Conservation (phyloP, 2,329 filamentous ascomycete species). For the Pestalotiopsis fici region DNA sequence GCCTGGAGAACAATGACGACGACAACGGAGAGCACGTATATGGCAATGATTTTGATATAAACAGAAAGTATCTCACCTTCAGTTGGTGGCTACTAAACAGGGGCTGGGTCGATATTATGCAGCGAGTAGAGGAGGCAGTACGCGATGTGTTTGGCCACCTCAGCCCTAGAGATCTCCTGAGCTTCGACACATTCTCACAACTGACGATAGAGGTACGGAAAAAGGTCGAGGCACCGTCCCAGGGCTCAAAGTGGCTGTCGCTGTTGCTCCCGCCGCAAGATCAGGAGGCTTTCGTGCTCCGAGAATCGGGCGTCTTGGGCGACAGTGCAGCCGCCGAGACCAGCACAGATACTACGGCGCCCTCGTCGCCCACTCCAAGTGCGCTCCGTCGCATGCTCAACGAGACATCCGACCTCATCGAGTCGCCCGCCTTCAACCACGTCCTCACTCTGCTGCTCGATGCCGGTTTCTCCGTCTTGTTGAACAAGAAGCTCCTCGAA, state of each 20-base stretch:
- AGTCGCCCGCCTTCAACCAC: conserved; percentile 87
- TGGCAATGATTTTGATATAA: conserved; percentile 94
- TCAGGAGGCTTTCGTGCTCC: conserved; percentile 81
- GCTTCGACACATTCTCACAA: conserved; percentile 76
- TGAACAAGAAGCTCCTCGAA: conserved; percentile 78
- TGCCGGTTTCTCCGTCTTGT: conserved; percentile 79
- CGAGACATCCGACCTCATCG: conserved; percentile 93
- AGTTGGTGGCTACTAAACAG: conserved; percentile 97
- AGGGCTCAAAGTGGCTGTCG: conserved; percentile 71
- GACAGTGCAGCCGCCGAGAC: conserved; percentile 44
- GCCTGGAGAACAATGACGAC: conserved; percentile 90
- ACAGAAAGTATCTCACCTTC: conserved; percentile 91
- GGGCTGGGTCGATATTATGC: conserved; percentile 82
- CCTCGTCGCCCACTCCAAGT: conserved; percentile 45
- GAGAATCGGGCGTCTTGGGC: conserved; percentile 77
- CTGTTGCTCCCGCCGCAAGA: conserved; percentile 80
- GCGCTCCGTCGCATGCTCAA: conserved; percentile 84
- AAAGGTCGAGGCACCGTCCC: conserved; percentile 66
- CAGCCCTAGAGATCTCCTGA: conserved; percentile 86
- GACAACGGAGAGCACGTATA: conserved; percentile 80
- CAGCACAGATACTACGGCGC: conserved; percentile 26
- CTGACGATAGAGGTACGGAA: conserved; percentile 82
- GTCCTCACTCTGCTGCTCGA: conserved; percentile 87
- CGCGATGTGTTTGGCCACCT: conserved; percentile 86
- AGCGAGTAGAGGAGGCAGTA: conserved; percentile 81